phyloP scores from a whole-genome alignment of 192 early-diverging fungal species.

The Backusella australiensis region DNA sequence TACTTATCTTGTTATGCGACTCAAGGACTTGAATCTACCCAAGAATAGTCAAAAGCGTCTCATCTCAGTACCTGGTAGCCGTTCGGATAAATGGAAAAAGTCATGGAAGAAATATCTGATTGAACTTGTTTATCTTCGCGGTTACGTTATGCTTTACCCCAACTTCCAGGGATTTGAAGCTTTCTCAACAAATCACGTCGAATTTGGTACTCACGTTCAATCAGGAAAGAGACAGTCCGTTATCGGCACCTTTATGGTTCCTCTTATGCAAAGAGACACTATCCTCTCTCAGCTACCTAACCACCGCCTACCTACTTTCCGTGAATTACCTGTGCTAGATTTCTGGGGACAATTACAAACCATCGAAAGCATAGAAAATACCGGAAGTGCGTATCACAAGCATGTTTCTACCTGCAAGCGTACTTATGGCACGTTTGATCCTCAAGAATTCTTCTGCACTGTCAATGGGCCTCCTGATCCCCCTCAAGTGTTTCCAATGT shows the following conservation, averaged over 20 bases:
- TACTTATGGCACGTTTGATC: conserved; percentile 20
- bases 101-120: conserved; percentile 65
- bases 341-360: conserved; percentile 52
- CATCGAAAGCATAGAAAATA: conserved; percentile 39
- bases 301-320: conserved; percentile 43
- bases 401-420: conserved; percentile 39
- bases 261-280: conserved; percentile 53
- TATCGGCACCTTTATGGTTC: conserved; percentile 51
- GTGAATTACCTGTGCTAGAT: conserved; percentile 50
- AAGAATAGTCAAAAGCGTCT: conserved; percentile 29
- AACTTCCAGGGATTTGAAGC: conserved; percentile 56
- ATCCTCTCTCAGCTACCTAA: conserved; percentile 47
- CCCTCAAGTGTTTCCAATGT: conserved; percentile 15
- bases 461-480: conserved; percentile 12
- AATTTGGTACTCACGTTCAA: conserved; percentile 57
- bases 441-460: conserved; percentile 39
- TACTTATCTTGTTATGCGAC: conserved; percentile 45
- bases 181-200: conserved; percentile 62
- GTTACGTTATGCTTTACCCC: conserved; percentile 62
- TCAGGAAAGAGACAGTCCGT: conserved; percentile 31
- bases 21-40: conserved; percentile 45
- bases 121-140: conserved; percentile 59
- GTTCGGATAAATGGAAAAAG: conserved; percentile 58
- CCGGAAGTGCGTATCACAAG: conserved; percentile 40
- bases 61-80: conserved; percentile 48